Conservation (phyloP, 352 stramenopile species). For the Phytophthora chlamydospora region DNA sequence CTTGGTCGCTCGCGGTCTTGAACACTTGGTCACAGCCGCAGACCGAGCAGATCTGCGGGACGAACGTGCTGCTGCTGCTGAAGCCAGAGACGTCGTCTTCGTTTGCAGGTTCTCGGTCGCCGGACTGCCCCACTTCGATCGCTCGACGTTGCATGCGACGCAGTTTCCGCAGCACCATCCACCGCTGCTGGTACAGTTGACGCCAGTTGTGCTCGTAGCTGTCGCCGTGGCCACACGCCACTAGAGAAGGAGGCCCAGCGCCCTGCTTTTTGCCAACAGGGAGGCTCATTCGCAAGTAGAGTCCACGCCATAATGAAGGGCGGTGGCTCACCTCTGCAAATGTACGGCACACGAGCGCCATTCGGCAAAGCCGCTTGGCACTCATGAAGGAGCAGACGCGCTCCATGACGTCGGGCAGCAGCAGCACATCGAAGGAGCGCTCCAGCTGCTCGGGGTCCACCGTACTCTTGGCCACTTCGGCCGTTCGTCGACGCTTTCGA, state of each 20-base stretch:
- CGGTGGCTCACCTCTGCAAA: conserved; percentile 49
- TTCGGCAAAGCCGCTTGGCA: conserved; percentile 67
- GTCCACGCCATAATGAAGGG: conserved; percentile 42
- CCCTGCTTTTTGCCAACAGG: conserved; percentile 9
- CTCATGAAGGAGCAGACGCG: conserved; percentile 74
- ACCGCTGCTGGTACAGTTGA: conserved; percentile 36
- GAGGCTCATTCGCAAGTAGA: conserved; percentile 42
- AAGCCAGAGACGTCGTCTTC: conserved; percentile 2
- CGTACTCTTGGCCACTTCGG: background rate
- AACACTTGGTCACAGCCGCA: conserved; percentile 51
- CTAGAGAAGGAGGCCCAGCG: conserved; percentile 7
- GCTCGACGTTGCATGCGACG: conserved; percentile 27
- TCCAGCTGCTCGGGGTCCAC: conserved; percentile 44
- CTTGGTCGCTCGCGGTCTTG: conserved; percentile 25
- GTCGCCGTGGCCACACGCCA: conserved; percentile 36
- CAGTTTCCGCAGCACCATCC: conserved; percentile 29
- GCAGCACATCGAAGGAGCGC: conserved; percentile 52
- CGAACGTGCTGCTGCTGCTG: conserved; percentile 15
- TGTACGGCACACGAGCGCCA: conserved; percentile 54
- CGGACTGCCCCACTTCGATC: conserved; percentile 9
- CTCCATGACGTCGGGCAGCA: conserved; percentile 73
- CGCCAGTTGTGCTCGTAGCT: conserved; percentile 47
- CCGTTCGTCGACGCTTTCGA: conserved; percentile 28
- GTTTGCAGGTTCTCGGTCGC: background rate
- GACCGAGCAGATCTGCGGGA: conserved; percentile 37